A percentile compares a stretch with the other conserved stretches of the same genome.
These are phyloP conservation scores for Apiospora rasikravindrae DNA, from an alignment of 2,329 filamentous ascomycete genomes.

Conservation along the genomic window DNA sequence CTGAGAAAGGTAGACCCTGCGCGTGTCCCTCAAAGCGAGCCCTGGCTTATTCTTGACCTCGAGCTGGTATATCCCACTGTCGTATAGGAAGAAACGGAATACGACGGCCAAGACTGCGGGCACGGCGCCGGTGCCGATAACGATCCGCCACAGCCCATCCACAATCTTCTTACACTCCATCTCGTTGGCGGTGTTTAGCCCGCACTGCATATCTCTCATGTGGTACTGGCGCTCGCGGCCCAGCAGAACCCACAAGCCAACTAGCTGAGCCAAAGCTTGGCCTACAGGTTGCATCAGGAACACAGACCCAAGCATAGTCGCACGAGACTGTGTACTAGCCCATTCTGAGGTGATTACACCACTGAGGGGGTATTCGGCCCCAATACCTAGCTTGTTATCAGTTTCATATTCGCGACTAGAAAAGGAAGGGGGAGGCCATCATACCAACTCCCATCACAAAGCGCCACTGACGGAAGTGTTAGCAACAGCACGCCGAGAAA, in stretches of 20 bases:
- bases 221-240: slow-evolving; percentile 40
- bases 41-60: slow-evolving; percentile 68
- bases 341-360: slow-evolving; percentile 72
- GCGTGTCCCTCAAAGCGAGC: slow-evolving; percentile 63
- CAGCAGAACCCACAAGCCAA: slow-evolving; percentile 59
- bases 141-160: slow-evolving; percentile 70
- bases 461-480: slow-evolving; percentile 46
- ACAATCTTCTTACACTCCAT: slow-evolving; percentile 53
- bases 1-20: slow-evolving; percentile 58
- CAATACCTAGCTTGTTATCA: slow-evolving; percentile 53
- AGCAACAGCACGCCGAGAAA: neutral
- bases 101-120: slow-evolving; percentile 68
- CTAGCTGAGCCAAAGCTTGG: slow-evolving; percentile 67
- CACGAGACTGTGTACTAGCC: slow-evolving; percentile 62
- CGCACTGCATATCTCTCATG: slow-evolving; percentile 44
- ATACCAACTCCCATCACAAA: slow-evolving; percentile 60
- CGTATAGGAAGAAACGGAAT: slow-evolving; percentile 70
- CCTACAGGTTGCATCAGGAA: slow-evolving; percentile 73
- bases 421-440: neutral
- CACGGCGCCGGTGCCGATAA: slow-evolving; percentile 68
- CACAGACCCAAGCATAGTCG: slow-evolving; percentile 68
- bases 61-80: slow-evolving; percentile 68
- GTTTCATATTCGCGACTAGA: neutral
- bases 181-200: slow-evolving; percentile 47
- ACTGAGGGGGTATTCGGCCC: slow-evolving; percentile 70